A percentile compares a stretch with the other conserved stretches of the same genome.
These are phyloP conservation scores for Fraxinus excelsior DNA, from an alignment of 257 asterid genomes.

Conservation along the genomic window DNA sequence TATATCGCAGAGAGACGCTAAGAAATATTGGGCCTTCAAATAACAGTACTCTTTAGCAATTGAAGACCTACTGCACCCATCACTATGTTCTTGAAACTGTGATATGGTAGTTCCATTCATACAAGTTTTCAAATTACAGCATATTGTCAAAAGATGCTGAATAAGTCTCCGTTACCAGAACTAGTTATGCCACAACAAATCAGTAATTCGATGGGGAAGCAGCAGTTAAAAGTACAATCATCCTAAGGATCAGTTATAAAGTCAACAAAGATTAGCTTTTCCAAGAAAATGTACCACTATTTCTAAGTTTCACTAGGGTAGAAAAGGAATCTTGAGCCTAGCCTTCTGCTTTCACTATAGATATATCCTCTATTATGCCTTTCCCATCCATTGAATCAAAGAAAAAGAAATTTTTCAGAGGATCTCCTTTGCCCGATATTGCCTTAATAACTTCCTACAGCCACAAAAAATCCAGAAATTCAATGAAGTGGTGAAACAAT, in stretches of 20 bases:
- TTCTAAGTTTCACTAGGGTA: not conserved
- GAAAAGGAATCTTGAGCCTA: not conserved
- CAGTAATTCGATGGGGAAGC: not conserved
- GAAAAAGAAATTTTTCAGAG: conserved; percentile 88
- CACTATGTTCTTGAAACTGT: not conserved
- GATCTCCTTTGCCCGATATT: conserved; percentile 95
- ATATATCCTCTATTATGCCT: conserved; percentile 80
- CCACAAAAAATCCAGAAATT: conserved; percentile 13
- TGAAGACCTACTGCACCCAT: not conserved
- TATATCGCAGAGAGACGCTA: not conserved
- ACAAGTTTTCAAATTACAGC: not conserved
- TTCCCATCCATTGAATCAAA: conserved; percentile 84
- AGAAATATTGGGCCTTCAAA: not conserved
- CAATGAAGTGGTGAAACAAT: no score
- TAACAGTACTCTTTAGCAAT: not conserved
- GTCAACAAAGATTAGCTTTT: not conserved
- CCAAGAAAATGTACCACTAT: not conserved
- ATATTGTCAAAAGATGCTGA: not conserved
- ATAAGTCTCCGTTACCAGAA: not conserved
- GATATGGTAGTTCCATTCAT: not conserved
- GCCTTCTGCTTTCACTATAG: conserved; percentile 32
- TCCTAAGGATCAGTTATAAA: conserved; percentile 4
- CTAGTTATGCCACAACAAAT: not conserved
- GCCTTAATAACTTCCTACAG: conserved; percentile 91
- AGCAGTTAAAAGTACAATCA: conserved; percentile 2